phyloP scores from a whole-genome alignment of 768 basidiomycete genomes.

The Russula foetens region DNA sequence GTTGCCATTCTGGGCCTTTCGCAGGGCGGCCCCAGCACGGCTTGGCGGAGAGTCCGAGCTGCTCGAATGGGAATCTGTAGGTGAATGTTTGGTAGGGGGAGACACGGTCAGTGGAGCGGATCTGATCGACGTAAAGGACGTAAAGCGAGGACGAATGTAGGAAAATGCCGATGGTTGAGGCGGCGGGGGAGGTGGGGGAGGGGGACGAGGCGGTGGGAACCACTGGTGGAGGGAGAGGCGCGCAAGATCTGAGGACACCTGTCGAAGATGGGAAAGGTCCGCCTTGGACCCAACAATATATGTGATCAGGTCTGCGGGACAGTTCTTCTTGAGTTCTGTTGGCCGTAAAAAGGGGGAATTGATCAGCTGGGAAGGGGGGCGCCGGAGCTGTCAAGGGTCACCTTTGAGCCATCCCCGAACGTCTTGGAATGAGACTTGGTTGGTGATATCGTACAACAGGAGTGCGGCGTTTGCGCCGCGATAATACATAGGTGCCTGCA shows the following conservation, averaged over 20 bases:
- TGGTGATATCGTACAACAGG: constrained; percentile 92
- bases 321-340: constrained; percentile 84
- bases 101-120: constrained; percentile 49
- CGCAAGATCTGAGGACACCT: constrained; percentile 75
- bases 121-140: constrained; percentile 58
- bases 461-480: constrained; percentile 92
- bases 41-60: constrained; percentile 48
- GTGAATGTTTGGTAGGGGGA: constrained; percentile 34
- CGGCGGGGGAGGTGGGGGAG: constrained; percentile 56
- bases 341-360: constrained; percentile 3
- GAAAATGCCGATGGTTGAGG: constrained; percentile 55
- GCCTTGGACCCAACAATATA: constrained; percentile 95
- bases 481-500: constrained; percentile 92
- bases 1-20: constrained; percentile 19
- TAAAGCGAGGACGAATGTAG: constrained; percentile 73
- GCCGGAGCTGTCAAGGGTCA: constrained; percentile 26
- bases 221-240: constrained; percentile 78
- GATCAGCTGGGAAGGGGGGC: constrained; percentile 4
- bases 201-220: constrained; percentile 75
- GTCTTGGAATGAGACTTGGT: constrained; percentile 80
- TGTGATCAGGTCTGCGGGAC: constrained; percentile 80
- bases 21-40: constrained; percentile 37
- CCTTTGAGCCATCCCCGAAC: constrained; percentile 90
- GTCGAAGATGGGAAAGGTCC: constrained; percentile 61
- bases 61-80: constrained; percentile 50